Percentiles rank a stretch among this genome's conserved stretches.
These are phyloP conservation scores for Diplosphaera chodatii DNA, from an alignment of 139 green algal genomes.

Conservation along the genomic window DNA sequence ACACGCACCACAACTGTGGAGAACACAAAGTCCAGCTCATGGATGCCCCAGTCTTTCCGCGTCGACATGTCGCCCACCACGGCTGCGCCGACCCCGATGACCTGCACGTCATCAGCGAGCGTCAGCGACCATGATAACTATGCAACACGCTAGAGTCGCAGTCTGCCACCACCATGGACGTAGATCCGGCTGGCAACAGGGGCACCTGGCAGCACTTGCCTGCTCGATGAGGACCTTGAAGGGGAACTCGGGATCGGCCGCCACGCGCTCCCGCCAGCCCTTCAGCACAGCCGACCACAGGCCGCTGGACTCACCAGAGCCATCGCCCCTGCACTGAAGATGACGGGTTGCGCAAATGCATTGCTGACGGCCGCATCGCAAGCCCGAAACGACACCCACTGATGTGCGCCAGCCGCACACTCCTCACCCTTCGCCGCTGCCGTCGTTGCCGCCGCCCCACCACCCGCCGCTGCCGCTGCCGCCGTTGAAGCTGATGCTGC, in stretches of 20 bases:
- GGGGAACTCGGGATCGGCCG: conserved; percentile 80
- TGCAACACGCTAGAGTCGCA: no score
- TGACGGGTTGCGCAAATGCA: neutral
- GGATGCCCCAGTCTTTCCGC: conserved; percentile 89
- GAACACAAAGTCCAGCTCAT: conserved; percentile 98
- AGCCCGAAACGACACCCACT: no score
- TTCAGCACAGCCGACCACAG: conserved; percentile 48
- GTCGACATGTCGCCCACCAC: conserved; percentile 92
- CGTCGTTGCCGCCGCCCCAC: neutral
- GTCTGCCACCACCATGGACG: no score
- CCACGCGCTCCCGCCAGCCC: conserved; percentile 84
- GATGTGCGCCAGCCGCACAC: no score
- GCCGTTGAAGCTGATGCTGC: conserved; percentile 3
- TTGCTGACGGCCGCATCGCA: no score
- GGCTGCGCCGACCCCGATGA: conserved; percentile 87
- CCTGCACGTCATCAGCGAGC: no score
- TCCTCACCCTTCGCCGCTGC: neutral
- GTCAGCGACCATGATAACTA: no score
- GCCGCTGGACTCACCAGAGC: conserved; percentile 8
- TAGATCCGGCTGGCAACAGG: no score
- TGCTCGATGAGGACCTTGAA: conserved; percentile 92
- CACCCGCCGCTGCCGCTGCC: conserved; percentile 8
- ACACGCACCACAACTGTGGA: conserved; percentile 73
- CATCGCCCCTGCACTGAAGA: neutral
- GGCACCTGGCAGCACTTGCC: no score